These are phyloP conservation scores for Euphorbia peplus DNA, from an alignment of 345 rosid genomes.

Conservation along the genomic window DNA sequence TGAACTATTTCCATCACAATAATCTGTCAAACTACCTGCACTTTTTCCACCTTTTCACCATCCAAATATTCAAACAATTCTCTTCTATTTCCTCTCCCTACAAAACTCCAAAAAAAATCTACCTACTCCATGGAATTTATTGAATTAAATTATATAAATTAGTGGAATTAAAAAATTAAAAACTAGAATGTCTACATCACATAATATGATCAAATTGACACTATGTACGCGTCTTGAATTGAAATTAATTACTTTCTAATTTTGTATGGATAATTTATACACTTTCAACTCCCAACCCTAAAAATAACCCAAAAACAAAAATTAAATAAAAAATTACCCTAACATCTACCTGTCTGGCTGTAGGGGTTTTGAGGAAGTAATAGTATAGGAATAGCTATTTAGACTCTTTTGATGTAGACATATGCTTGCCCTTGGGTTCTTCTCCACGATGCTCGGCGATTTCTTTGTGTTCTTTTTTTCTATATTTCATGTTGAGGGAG, in stretches of 20 bases:
- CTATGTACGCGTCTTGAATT: constrained; percentile 18
- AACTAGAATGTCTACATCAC: constrained; percentile 9
- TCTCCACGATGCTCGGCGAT: constrained; percentile 41
- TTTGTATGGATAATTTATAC: constrained; percentile 9
- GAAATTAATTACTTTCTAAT: constrained; percentile 9
- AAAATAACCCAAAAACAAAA: constrained; percentile 18
- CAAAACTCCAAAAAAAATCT: constrained; percentile 11
- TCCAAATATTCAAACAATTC: background rate
- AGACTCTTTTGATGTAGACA: constrained; percentile 29
- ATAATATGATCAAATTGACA: background rate
- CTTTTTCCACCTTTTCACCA: background rate
- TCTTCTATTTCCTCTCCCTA: background rate
- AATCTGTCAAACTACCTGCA: constrained; percentile 1
- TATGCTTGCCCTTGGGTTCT: constrained; percentile 25
- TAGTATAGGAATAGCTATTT: constrained; percentile 9
- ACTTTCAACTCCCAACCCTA: constrained; percentile 19
- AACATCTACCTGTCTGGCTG: constrained; percentile 1
- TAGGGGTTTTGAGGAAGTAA: constrained; percentile 6
- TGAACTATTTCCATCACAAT: constrained; percentile 6
- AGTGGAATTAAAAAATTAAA: background rate
- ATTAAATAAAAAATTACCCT: constrained; percentile 11
- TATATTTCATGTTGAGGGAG: constrained; percentile 41
- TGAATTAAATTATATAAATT: constrained; percentile 12
- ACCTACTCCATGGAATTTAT: constrained; percentile 20
- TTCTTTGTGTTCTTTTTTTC: constrained; percentile 35